Percentiles rank a stretch among this genome's conserved stretches.
Evolutionary conservation across 176 grass and related monocot species (phyloP).

Genomic region (Poa pratensis): DNA sequence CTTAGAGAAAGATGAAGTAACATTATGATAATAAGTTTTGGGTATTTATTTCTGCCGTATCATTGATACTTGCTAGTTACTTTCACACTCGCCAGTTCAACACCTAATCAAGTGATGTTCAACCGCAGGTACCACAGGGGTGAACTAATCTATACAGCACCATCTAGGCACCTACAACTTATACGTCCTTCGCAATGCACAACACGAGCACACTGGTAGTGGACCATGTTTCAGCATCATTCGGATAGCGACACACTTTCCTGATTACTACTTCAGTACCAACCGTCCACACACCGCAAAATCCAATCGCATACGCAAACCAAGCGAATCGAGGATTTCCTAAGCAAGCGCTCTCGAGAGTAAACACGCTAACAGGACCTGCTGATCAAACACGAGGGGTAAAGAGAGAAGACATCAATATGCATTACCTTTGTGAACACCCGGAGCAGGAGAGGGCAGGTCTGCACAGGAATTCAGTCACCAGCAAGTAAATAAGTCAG

Average conservation of each 20-base stretch:
- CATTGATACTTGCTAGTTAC: neutral
- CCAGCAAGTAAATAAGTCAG: slow-evolving; percentile 14
- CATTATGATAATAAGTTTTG: neutral
- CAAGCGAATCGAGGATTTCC: neutral
- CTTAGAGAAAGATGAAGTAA: neutral
- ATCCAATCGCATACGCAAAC: neutral
- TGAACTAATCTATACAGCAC: neutral
- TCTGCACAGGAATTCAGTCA: slow-evolving; percentile 61
- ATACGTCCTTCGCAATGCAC: neutral
- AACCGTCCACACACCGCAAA: neutral
- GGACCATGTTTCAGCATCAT: neutral
- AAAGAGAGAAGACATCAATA: neutral
- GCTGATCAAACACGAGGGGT: neutral
- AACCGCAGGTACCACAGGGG: neutral
- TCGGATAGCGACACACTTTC: neutral
- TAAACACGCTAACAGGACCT: neutral
- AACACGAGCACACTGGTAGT: neutral
- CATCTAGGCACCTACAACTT: neutral
- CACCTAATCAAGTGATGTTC: neutral
- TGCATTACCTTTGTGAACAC: slow-evolving; percentile 86
- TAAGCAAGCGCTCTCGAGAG: neutral
- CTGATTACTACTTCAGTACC: neutral
- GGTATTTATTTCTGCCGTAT: neutral
- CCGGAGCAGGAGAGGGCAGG: slow-evolving; percentile 89
- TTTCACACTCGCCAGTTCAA: neutral